These are phyloP conservation scores for Avicennia marina DNA, from an alignment of 257 asterid species.

Conservation along the genomic window DNA sequence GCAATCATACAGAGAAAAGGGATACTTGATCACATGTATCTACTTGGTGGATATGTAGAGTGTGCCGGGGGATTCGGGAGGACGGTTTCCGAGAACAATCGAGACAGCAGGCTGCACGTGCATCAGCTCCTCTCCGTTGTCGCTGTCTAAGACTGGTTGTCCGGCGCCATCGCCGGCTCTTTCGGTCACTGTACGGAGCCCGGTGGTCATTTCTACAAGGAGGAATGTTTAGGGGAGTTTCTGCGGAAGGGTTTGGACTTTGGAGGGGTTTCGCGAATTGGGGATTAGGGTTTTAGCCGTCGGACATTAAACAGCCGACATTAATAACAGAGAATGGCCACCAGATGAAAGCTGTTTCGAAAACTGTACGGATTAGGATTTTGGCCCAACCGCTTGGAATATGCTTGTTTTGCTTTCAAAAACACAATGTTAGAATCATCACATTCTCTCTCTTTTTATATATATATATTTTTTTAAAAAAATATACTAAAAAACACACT, in stretches of 20 bases:
- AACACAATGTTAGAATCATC: too few species aligned
- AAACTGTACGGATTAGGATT: too few species aligned
- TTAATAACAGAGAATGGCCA: too few species aligned
- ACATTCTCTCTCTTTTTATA: too few species aligned
- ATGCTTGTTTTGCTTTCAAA: too few species aligned
- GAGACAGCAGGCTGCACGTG: constrained; percentile 60
- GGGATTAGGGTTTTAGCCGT: constrained; percentile 32
- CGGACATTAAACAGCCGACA: too few species aligned
- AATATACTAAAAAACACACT: too few species aligned
- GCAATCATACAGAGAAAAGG: not conserved
- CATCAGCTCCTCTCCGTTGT: constrained; percentile 65
- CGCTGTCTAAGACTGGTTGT: constrained; percentile 49
- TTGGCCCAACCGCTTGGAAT: too few species aligned
- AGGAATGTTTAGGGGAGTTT: not conserved
- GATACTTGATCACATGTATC: not conserved
- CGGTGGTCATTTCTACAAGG: constrained; percentile 45
- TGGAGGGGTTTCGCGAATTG: constrained; percentile 8
- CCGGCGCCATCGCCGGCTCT: constrained; percentile 62
- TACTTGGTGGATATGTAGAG: constrained; percentile 83
- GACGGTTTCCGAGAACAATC: constrained; percentile 61
- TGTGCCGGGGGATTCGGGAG: constrained; percentile 69
- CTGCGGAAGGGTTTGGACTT: not conserved
- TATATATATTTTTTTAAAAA: too few species aligned
- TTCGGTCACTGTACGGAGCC: constrained; percentile 53
- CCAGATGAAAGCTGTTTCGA: too few species aligned